Base-by-base conservation (phyloP, 805 yeast species). In the Pichia heedii region DNA sequence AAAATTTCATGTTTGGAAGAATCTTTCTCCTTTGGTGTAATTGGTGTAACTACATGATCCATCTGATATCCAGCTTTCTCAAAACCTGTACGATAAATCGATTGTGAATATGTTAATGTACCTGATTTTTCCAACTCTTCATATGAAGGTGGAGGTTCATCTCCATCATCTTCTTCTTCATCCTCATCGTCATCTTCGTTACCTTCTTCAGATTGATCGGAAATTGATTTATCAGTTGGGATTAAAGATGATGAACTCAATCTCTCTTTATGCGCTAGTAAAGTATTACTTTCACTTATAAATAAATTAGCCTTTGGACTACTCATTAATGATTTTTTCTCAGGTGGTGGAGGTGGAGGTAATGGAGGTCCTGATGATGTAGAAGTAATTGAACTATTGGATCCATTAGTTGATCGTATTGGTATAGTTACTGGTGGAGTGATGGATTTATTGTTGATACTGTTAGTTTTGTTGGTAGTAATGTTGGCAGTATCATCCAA, bases 1-100 rank as follows among this genome's bases (percentile, higher is more conserved):
- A 29, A 29, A 29, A 16, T 16, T 13, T 15, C 16, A 29, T 10
- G 16, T 29, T 29, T 29, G 7, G 12, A 29, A n/a, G 49, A 41
- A 15, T 43, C 40, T 20, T 37, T 32, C 20, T 42, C 42, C n/a
- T n/a, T 40, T 35, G 40, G 39, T 9, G 47, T 33, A 5, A 20
- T 33, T 13, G 42, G 47, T 5, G 47, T 36, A 11, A 32, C 37
- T 15, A 53, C 49, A 43, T 60, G 61, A 40, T 58, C 59, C 47
- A 60, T 38, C 30, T 60, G 56, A 33, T 57, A 54, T 3, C 66
- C 66, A 1, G 66, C 66, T 45, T 62, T 62, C 46, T 62, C 66
- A 45, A 61, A 61, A 9, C 65, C 65, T 2, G 65, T 57, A 24
- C 65, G 49, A 44, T 62, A 62, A 41, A 62, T 62, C 5, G 66